phyloP scores from a whole-genome alignment of 2,329 filamentous ascomycete genomes.

The Colletotrichum costaricense region DNA sequence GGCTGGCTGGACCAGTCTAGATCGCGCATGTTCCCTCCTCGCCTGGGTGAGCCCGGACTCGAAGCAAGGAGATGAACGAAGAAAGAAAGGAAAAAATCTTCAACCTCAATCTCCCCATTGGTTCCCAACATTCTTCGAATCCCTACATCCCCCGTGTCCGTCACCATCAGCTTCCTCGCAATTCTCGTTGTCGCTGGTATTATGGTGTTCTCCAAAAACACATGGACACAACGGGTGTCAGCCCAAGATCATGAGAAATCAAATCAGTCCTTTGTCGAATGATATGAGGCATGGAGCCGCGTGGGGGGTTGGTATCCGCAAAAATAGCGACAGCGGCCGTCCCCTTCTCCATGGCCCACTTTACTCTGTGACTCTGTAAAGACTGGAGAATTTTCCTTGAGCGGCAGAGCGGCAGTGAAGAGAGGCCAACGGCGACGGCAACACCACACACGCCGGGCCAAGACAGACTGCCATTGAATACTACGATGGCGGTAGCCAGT shows the following conservation, averaged over 20 bases:
- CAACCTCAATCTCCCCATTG: not conserved
- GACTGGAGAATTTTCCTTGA: constrained; percentile 8
- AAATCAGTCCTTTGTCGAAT: constrained; percentile 24
- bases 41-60: not conserved
- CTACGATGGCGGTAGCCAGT: constrained; percentile 18
- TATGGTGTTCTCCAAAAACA: not conserved
- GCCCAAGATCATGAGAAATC: constrained; percentile 7
- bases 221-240: constrained; percentile 18
- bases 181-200: not conserved
- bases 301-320: constrained; percentile 27
- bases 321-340: constrained; percentile 26
- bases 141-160: constrained; percentile 18
- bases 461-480: constrained; percentile 26
- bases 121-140: constrained; percentile 10
- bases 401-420: not conserved
- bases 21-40: constrained; percentile 14
- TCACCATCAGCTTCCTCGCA: constrained; percentile 8
- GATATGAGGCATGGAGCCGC: constrained; percentile 24
- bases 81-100: not conserved
- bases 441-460: constrained; percentile 17
- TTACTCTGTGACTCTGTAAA: not conserved
- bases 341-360: constrained; percentile 27
- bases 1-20: constrained; percentile 8
- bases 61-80: not conserved
- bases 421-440: constrained; percentile 7